Conservation (phyloP, 2,329 filamentous ascomycete species). For the Dactylellina leptospora region DNA sequence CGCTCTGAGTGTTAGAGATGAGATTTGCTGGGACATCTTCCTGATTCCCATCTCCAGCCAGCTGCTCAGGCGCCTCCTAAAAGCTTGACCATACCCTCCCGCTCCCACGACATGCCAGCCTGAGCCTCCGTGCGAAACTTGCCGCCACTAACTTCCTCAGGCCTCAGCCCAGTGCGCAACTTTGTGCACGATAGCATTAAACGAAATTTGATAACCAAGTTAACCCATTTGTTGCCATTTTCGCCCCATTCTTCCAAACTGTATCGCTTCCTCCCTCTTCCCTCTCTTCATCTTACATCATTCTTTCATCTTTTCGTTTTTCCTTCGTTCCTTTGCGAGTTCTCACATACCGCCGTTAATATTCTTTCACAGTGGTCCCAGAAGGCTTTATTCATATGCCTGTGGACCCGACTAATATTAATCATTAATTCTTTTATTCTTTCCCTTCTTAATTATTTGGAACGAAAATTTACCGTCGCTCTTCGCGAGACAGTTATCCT, state of each 20-base stretch:
- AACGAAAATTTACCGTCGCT: slow-evolving; percentile 18
- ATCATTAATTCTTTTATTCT: no score
- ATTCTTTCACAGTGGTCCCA: slow-evolving; percentile 7
- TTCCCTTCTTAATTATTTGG: no score
- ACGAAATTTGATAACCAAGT: slow-evolving; percentile 51
- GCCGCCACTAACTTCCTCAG: background rate
- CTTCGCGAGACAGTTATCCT: slow-evolving; percentile 43
- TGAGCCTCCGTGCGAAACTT: no score
- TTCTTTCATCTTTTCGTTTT: slow-evolving; percentile 33
- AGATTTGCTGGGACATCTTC: slow-evolving; percentile 27
- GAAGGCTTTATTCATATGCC: slow-evolving; percentile 23
- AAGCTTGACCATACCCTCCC: slow-evolving; percentile 19
- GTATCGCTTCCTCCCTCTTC: slow-evolving; percentile 16
- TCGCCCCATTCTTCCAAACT: slow-evolving; percentile 16
- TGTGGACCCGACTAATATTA: slow-evolving; percentile 7
- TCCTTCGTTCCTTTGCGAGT: slow-evolving; percentile 13
- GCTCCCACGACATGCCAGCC: slow-evolving; percentile 17
- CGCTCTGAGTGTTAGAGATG: slow-evolving; percentile 53
- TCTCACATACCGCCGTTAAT: slow-evolving; percentile 17
- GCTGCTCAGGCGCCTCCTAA: slow-evolving; percentile 33
- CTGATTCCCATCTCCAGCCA: background rate
- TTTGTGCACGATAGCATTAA: slow-evolving; percentile 13
- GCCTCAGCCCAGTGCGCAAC: slow-evolving; percentile 1
- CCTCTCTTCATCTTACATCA: slow-evolving; percentile 18
- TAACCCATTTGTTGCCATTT: slow-evolving; percentile 13